These are phyloP conservation scores for Monilinia aucupariae DNA, from an alignment of 2,329 filamentous ascomycete species.

Conservation along the genomic window DNA sequence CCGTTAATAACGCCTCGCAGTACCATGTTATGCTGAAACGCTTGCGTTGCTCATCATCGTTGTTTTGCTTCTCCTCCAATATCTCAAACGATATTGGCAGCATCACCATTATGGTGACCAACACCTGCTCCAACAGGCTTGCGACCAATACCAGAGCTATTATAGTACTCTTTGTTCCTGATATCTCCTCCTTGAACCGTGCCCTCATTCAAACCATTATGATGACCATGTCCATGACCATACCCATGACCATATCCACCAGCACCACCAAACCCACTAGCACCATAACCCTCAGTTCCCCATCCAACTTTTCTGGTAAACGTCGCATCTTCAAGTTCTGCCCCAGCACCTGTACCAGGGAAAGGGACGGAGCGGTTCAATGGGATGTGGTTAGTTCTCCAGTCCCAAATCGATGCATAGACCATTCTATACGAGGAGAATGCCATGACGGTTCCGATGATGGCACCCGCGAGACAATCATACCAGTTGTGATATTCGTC, in stretches of 20 bases:
- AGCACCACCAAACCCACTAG: not conserved
- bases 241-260: not conserved
- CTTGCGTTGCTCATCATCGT: not conserved
- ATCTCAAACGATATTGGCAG: constrained; percentile 2
- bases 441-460: constrained; percentile 61
- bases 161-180: not conserved
- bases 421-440: constrained; percentile 62
- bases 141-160: constrained; percentile 4
- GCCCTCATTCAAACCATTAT: not conserved
- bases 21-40: not conserved
- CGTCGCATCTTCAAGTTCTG: constrained; percentile 48
- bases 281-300: constrained; percentile 38
- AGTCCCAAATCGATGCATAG: constrained; percentile 64
- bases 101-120: not conserved
- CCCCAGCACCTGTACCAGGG: constrained; percentile 34
- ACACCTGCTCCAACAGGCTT: constrained; percentile 3
- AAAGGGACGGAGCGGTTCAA: constrained; percentile 54
- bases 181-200: constrained; percentile 1
- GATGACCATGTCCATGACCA: constrained; percentile 3
- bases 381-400: constrained; percentile 61
- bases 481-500: constrained; percentile 74
- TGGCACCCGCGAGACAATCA: constrained; percentile 60
- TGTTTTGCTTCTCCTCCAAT: not conserved
- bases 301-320: constrained; percentile 57
- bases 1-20: not conserved